These are phyloP conservation scores for Chalciporus chontae DNA, from an alignment of 768 basidiomycete species.

Conservation along the genomic window DNA sequence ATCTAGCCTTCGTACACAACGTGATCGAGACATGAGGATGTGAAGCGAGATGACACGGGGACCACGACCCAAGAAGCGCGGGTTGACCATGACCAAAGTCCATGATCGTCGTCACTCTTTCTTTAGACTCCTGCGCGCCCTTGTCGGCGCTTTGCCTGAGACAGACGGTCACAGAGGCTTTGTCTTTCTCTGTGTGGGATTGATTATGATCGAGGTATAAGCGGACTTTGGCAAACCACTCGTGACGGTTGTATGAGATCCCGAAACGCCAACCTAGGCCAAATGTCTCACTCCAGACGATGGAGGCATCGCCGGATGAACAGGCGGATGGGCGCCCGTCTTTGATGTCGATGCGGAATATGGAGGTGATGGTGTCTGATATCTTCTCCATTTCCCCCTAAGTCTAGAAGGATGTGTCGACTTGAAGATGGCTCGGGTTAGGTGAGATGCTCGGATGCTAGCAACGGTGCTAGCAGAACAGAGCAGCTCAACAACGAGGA, in stretches of 20 bases:
- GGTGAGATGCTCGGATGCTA: not conserved
- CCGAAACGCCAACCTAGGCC: conserved; percentile 29
- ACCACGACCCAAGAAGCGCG: conserved; percentile 24
- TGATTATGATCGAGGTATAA: conserved; percentile 28
- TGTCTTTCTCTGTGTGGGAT: conserved; percentile 18
- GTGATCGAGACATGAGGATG: conserved; percentile 23
- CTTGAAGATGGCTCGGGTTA: not conserved
- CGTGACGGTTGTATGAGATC: conserved; percentile 14
- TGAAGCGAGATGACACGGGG: conserved; percentile 2
- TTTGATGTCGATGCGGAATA: conserved; percentile 24
- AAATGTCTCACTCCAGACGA: conserved; percentile 25
- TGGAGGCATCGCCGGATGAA: not conserved
- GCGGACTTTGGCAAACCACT: conserved; percentile 24
- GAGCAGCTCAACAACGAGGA: not conserved
- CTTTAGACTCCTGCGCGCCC: conserved; percentile 2
- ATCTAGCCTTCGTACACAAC: conserved; percentile 15
- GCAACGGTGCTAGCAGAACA: not conserved
- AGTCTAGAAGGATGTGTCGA: not conserved
- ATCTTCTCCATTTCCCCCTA: conserved; percentile 18
- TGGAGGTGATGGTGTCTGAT: conserved; percentile 21
- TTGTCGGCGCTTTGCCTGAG: conserved; percentile 6
- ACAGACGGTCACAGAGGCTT: conserved; percentile 12
- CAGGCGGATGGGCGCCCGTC: conserved; percentile 19
- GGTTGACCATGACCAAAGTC: conserved; percentile 27
- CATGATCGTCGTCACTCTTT: conserved; percentile 16